phyloP scores from a whole-genome alignment of 306 rosid genomes.

The Quercus glauca region DNA sequence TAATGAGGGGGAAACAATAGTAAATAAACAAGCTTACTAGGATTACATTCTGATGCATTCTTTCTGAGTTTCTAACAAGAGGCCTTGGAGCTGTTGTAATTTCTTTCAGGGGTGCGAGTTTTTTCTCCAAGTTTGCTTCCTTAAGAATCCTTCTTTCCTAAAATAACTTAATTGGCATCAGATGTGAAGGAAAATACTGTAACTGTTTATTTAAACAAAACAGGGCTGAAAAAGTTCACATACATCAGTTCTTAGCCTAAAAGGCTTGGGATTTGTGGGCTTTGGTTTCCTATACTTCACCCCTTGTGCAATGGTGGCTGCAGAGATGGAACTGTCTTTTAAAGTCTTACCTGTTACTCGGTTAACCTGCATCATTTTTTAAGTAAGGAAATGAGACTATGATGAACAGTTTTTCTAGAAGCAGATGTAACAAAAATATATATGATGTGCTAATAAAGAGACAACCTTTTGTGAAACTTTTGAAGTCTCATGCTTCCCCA shows the following conservation, averaged over 20 bases:
- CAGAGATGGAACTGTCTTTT: constrained; percentile 43
- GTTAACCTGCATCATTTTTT: constrained; percentile 32
- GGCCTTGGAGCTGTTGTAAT: constrained; percentile 27
- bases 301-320: constrained; percentile 54
- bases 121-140: constrained; percentile 81
- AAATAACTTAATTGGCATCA: constrained; percentile 20
- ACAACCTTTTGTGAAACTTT: constrained; percentile 52
- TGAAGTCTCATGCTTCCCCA: constrained; percentile 45
- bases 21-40: constrained; percentile 25
- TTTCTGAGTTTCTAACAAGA: constrained; percentile 31
- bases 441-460: constrained; percentile 12
- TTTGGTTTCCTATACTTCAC: constrained; percentile 66
- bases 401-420: not conserved
- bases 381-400: not conserved
- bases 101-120: constrained; percentile 49
- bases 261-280: constrained; percentile 91
- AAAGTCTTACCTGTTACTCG: constrained; percentile 22
- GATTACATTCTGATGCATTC: constrained; percentile 27
- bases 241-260: constrained; percentile 94
- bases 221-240: constrained; percentile 29
- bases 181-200: not conserved
- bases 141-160: constrained; percentile 90
- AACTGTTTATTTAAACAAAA: not conserved
- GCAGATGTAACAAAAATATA: not conserved
- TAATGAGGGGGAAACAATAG: not conserved